phyloP scores from a whole-genome alignment of 352 stramenopile species.

The Phytopythium litorale region DNA sequence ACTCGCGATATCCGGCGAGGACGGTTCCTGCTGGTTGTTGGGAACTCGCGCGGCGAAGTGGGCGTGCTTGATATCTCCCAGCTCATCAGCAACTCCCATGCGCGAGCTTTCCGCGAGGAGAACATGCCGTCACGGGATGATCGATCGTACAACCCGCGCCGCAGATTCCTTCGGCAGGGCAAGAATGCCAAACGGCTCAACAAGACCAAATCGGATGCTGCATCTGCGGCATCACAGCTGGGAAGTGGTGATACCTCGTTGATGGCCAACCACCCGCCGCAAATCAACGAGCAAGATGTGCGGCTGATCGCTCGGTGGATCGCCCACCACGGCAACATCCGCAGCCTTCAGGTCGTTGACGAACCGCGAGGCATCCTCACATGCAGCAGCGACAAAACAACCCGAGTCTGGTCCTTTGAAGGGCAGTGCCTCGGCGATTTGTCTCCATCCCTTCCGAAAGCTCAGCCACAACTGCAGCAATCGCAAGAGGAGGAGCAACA shows the following conservation, averaged over 20 bases:
- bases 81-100: constrained; percentile 30
- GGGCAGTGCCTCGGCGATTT: constrained; percentile 39
- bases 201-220: constrained; percentile 19
- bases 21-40: constrained; percentile 36
- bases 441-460: constrained; percentile 7
- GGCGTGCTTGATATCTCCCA: constrained; percentile 50
- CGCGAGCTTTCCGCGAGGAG: constrained; percentile 51
- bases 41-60: constrained; percentile 42
- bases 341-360: constrained; percentile 48
- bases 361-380: constrained; percentile 55
- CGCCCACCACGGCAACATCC: constrained; percentile 46
- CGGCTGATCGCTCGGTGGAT: constrained; percentile 45
- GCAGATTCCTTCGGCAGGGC: constrained; percentile 61
- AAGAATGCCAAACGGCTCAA: constrained; percentile 57
- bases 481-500: not conserved
- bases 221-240: not conserved
- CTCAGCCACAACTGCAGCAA: not conserved
- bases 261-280: constrained; percentile 5
- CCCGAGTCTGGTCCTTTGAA: constrained; percentile 56
- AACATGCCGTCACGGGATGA: constrained; percentile 51
- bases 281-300: constrained; percentile 29
- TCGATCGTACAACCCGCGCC: constrained; percentile 66
- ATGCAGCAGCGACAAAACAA: constrained; percentile 58
- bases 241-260: not conserved
- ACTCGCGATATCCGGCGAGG: constrained; percentile 41